A percentile compares a stretch with the other conserved stretches of the same genome.
Conservation (phyloP, 176 grass and related monocot genomes). For the Olyra latifolia region DNA sequence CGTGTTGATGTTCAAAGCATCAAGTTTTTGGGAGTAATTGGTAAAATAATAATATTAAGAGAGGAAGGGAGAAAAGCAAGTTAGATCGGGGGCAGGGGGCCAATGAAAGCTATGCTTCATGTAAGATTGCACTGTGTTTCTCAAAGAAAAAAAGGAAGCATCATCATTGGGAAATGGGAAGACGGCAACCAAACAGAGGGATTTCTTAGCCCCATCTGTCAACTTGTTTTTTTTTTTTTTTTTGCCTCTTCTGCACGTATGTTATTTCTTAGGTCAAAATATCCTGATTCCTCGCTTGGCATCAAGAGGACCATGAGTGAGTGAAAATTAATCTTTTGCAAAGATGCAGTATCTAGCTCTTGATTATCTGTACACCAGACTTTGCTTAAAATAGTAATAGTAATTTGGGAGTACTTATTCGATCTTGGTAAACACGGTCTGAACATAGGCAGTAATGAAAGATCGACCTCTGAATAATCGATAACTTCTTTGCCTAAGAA, state of each 20-base stretch:
- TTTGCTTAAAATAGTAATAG: too few relatives aligned
- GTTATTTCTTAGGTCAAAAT: not conserved
- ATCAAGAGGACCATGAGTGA: not conserved
- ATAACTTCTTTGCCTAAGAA: too few relatives aligned
- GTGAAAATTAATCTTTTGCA: not conserved
- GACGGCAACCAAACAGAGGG: not conserved
- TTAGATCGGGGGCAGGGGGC: conserved; percentile 6
- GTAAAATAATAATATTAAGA: not conserved
- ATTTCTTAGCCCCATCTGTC: not conserved
- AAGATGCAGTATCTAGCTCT: not conserved
- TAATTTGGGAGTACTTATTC: not conserved
- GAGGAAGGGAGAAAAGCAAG: not conserved
- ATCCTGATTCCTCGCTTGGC: not conserved
- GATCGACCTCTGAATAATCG: too few relatives aligned
- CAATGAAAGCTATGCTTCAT: conserved; percentile 5
- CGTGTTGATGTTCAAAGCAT: too few relatives aligned
- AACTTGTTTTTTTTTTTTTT: not conserved
- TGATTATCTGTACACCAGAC: not conserved
- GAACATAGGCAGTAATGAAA: not conserved
- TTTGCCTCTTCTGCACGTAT: not conserved
- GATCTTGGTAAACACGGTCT: not conserved
- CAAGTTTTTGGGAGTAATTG: too few relatives aligned
- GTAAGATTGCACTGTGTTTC: conserved; percentile 8
- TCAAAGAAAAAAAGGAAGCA: conserved; percentile 8
- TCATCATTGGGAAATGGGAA: conserved; percentile 35